phyloP scores from a whole-genome alignment of 805 yeast genomes.

The Hanseniaspora lindneri region DNA sequence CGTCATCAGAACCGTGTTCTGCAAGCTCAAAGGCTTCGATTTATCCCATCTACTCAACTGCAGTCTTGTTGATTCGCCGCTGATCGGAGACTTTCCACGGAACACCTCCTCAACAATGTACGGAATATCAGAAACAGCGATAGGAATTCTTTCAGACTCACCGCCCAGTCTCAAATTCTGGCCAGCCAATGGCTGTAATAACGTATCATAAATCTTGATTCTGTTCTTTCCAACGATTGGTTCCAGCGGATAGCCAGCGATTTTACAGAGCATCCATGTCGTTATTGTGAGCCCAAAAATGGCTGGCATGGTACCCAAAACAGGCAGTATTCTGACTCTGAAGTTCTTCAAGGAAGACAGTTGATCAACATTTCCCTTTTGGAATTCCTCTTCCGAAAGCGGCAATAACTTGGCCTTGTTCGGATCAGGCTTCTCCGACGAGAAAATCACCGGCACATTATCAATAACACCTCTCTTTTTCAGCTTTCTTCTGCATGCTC shows the following conservation, averaged over 20 bases:
- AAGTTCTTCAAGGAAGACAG: slow-evolving; percentile 78
- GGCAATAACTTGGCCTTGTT: slow-evolving; percentile 82
- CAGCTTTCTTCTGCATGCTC: slow-evolving; percentile 73
- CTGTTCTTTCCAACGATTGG: slow-evolving; percentile 86
- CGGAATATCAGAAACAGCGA: slow-evolving; percentile 58
- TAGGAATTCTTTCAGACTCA: slow-evolving; percentile 62
- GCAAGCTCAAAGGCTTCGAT: slow-evolving; percentile 46
- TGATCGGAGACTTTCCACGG: slow-evolving; percentile 81
- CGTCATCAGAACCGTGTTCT: slow-evolving; percentile 78
- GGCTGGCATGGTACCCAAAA: slow-evolving; percentile 92
- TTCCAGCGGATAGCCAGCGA: slow-evolving; percentile 82
- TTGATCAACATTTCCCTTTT: slow-evolving; percentile 75
- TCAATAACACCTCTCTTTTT: slow-evolving; percentile 63
- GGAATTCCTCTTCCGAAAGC: slow-evolving; percentile 66
- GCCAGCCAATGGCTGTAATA: slow-evolving; percentile 71
- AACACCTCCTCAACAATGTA: slow-evolving; percentile 84
- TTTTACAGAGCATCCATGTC: slow-evolving; percentile 62
- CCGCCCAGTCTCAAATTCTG: slow-evolving; percentile 73
- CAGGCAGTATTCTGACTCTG: slow-evolving; percentile 90
- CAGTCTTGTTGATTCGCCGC: slow-evolving; percentile 68
- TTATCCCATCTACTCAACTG: slow-evolving; percentile 82
- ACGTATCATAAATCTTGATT: slow-evolving; percentile 70
- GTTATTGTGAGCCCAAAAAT: slow-evolving; percentile 88
- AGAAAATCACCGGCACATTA: slow-evolving; percentile 78
- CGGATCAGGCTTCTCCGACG: slow-evolving; percentile 95